A percentile compares a stretch with the other conserved stretches of the same genome.
These are phyloP conservation scores for Aureobasidium sp. DNA, from an alignment of 2,329 filamentous ascomycete species.

Conservation along the genomic window DNA sequence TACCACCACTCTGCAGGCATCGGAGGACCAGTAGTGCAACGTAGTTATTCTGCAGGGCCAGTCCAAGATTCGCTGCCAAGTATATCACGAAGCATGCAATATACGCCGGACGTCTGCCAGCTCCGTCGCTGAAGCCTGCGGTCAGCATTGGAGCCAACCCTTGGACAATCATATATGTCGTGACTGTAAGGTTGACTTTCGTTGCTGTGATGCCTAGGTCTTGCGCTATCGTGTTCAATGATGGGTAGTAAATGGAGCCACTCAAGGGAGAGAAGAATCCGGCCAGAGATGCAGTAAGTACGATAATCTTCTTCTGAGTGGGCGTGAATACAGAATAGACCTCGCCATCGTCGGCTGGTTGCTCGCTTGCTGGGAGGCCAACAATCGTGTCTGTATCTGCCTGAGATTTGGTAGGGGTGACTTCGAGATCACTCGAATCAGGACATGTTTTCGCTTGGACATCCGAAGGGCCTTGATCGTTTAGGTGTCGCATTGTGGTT, in stretches of 20 bases:
- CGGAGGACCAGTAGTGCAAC: slow-evolving; percentile 51
- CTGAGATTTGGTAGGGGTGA: not conserved
- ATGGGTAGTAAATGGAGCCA: slow-evolving; percentile 35
- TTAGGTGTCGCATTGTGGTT: not conserved
- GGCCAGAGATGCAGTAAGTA: slow-evolving; percentile 25
- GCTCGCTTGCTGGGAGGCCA: not conserved
- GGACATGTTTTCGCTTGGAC: not conserved
- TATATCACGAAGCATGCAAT: slow-evolving; percentile 30
- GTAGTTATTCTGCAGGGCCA: slow-evolving; percentile 31
- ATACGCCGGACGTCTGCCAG: slow-evolving; percentile 29
- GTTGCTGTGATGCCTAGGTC: slow-evolving; percentile 37
- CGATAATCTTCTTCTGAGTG: slow-evolving; percentile 27
- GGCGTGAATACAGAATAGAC: slow-evolving; percentile 28
- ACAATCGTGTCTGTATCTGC: not conserved
- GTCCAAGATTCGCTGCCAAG: slow-evolving; percentile 29
- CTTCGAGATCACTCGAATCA: not conserved
- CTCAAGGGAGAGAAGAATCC: slow-evolving; percentile 29
- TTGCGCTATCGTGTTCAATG: slow-evolving; percentile 27
- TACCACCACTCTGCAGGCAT: slow-evolving; percentile 57
- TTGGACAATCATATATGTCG: slow-evolving; percentile 40
- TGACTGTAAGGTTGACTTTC: slow-evolving; percentile 46
- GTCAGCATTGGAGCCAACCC: slow-evolving; percentile 29
- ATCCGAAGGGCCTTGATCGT: not conserved
- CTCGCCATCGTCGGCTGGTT: slow-evolving; percentile 11
- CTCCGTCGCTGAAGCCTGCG: slow-evolving; percentile 27